Conservation (phyloP, 352 stramenopile genomes). For the Globisporangium irregulare region DNA sequence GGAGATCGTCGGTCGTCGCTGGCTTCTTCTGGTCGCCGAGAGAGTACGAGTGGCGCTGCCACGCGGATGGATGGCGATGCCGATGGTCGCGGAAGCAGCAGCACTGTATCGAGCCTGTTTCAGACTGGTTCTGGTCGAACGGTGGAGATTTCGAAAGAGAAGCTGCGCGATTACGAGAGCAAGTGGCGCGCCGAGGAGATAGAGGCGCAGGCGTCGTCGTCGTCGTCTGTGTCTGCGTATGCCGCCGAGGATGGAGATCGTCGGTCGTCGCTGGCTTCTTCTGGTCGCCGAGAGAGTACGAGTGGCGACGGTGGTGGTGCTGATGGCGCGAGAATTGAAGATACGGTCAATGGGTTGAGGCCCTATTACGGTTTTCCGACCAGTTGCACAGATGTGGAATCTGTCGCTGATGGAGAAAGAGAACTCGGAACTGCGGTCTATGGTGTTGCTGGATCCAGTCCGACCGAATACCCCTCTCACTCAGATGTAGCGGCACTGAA, state of each 20-base stretch:
- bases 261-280: slow-evolving; percentile 9
- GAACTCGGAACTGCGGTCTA: neutral
- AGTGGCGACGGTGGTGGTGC: neutral
- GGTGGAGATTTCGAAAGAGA: slow-evolving; percentile 27
- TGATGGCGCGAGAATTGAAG: neutral
- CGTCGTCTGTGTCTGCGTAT: neutral
- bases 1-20: slow-evolving; percentile 12
- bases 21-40: slow-evolving; percentile 2
- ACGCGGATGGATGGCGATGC: too few relatives aligned
- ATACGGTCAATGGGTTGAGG: neutral
- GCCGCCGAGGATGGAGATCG: slow-evolving; percentile 9
- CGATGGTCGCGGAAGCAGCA: too few relatives aligned
- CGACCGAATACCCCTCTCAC: neutral
- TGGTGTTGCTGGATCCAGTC: neutral
- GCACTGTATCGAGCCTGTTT: slow-evolving; percentile 19
- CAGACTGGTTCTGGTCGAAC: slow-evolving; percentile 30
- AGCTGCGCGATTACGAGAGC: slow-evolving; percentile 11
- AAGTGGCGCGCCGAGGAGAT: too few relatives aligned
- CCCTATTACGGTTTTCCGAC: neutral
- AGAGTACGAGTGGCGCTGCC: neutral
- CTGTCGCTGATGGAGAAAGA: neutral
- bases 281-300: neutral
- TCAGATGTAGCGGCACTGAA: neutral
- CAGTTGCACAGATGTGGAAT: neutral
- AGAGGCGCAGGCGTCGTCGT: neutral